Conservation (phyloP, 177 flowering plant species). For the Vitis hybrid region DNA sequence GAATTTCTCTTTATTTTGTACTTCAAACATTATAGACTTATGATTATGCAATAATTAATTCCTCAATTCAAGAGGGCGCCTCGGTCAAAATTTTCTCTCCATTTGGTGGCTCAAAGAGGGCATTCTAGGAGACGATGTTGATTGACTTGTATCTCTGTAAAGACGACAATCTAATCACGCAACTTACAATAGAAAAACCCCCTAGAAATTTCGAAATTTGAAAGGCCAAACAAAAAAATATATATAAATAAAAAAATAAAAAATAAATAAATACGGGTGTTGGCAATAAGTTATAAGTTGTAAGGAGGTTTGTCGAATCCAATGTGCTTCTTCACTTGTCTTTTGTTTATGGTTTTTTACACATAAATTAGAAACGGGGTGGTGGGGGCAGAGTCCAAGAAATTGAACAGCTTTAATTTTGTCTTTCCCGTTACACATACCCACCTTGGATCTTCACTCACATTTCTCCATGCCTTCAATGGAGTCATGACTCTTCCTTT, state of each 20-base stretch:
- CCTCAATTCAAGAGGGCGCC: not conserved
- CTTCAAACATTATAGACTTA: not conserved
- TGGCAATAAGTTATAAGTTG: too few relatives aligned
- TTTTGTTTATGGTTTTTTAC: constrained; percentile 14
- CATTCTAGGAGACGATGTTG: constrained; percentile 23
- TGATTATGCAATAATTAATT: constrained; percentile 7
- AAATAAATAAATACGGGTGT: too few relatives aligned
- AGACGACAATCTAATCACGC: constrained; percentile 5
- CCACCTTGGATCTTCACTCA: constrained; percentile 18
- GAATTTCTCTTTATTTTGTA: too few relatives aligned
- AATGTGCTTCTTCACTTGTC: constrained; percentile 33
- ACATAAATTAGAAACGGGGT: not conserved
- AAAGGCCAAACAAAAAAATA: constrained; percentile 16
- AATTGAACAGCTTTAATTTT: constrained; percentile 16
- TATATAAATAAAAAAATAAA: not conserved
- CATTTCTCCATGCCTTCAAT: constrained; percentile 19
- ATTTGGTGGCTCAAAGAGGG: constrained; percentile 20
- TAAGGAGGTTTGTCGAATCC: constrained; percentile 36
- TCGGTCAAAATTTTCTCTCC: too few relatives aligned
- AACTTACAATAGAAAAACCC: not conserved
- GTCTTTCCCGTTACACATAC: constrained; percentile 16
- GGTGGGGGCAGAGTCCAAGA: constrained; percentile 6
- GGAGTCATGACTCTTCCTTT: too few relatives aligned
- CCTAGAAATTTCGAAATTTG: constrained; percentile 13
- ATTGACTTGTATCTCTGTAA: constrained; percentile 16